Evolutionary conservation across 2,329 filamentous ascomycete genomes (phyloP).

Genomic region (Shiraia sp.): DNA sequence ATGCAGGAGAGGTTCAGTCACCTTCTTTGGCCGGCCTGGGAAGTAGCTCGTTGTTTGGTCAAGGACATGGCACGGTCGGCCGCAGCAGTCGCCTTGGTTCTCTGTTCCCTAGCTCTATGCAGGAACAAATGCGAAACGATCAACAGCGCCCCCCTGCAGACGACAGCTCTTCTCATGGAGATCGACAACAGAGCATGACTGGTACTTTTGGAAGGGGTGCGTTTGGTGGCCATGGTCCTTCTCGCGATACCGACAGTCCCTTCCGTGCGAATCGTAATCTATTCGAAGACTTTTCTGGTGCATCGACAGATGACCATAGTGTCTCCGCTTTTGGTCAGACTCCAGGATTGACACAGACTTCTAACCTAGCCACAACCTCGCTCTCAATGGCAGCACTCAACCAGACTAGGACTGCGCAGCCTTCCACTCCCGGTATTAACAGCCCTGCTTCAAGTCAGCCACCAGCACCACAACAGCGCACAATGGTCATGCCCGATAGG

Average conservation of each 20-base stretch:
- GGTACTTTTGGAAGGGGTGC: conserved; percentile 68
- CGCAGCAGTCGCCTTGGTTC: conserved; percentile 83
- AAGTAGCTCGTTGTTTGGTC: conserved; percentile 67
- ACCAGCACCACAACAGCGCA: conserved; percentile 70
- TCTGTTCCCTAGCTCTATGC: conserved; percentile 85
- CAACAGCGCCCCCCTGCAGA: conserved; percentile 58
- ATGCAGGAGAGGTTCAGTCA: conserved; percentile 77
- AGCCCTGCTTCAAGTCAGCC: conserved; percentile 68
- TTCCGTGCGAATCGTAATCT: conserved; percentile 44
- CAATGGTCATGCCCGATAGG: conserved; percentile 98
- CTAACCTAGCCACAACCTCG: conserved; percentile 32
- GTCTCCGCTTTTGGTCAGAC: conserved; percentile 31
- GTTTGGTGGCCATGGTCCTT: conserved; percentile 49
- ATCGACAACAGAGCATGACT: conserved; percentile 54
- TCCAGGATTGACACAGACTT: no score
- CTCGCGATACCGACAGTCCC: conserved; percentile 47
- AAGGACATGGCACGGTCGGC: conserved; percentile 66
- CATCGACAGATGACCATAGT: conserved; percentile 32
- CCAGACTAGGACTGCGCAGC: conserved; percentile 38
- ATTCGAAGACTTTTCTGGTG: conserved; percentile 45
- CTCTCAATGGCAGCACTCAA: conserved; percentile 39
- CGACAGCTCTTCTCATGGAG: conserved; percentile 51
- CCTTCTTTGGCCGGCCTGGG: conserved; percentile 70
- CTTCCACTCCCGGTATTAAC: conserved; percentile 42
- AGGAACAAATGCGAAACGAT: conserved; percentile 79